Conservation (phyloP, 2,329 filamentous ascomycete species). For the Penicillium sp. region DNA sequence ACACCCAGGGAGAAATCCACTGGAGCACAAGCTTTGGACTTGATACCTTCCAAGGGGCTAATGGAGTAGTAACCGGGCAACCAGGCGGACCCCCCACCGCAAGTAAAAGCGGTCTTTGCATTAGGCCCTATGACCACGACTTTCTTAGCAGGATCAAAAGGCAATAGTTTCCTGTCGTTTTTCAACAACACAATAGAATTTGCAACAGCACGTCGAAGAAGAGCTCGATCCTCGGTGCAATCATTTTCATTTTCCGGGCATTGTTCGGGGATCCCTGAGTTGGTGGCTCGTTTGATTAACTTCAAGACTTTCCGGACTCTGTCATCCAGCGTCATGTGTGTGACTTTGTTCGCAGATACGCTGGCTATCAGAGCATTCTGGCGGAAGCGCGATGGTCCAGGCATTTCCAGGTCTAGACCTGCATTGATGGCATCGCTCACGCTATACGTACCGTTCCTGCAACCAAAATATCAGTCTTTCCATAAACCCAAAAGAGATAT, state of each 20-base stretch:
- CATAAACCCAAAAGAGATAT: too few relatives aligned
- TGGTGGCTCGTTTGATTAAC: neutral
- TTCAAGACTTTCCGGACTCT: neutral
- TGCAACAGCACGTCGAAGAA: neutral
- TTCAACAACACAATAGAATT: neutral
- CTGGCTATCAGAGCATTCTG: too few relatives aligned
- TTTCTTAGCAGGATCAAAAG: slow-evolving; percentile 46
- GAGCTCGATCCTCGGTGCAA: neutral
- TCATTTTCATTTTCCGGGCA: neutral
- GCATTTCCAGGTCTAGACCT: slow-evolving; percentile 47
- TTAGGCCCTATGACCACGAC: slow-evolving; percentile 55
- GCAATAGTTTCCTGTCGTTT: slow-evolving; percentile 25
- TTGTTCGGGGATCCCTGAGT: neutral
- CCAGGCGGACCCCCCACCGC: slow-evolving; percentile 64
- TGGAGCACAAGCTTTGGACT: slow-evolving; percentile 30
- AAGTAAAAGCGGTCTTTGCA: slow-evolving; percentile 44
- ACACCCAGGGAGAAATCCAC: slow-evolving; percentile 56
- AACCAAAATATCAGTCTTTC: too few relatives aligned
- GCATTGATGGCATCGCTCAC: slow-evolving; percentile 41
- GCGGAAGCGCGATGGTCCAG: slow-evolving; percentile 32
- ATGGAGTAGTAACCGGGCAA: slow-evolving; percentile 44
- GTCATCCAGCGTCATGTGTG: neutral
- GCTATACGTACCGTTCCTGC: slow-evolving; percentile 43
- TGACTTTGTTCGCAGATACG: neutral
- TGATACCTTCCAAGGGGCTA: slow-evolving; percentile 42